Base-by-base conservation (phyloP, 108 stramenopile species). In the Nitzschia inconspicua region DNA sequence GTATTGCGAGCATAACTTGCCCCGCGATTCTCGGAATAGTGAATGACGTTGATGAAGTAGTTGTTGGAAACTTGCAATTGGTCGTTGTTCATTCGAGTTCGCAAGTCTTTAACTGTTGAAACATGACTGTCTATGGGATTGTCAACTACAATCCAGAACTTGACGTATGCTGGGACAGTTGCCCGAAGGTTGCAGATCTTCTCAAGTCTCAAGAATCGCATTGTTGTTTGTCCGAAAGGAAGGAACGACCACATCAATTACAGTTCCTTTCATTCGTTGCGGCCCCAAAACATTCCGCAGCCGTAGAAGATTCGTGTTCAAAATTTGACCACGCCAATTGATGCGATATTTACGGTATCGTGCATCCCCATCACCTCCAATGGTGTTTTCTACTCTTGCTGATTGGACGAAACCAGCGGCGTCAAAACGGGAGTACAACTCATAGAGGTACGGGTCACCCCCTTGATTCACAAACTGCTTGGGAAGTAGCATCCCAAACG, bases 1-100 rank as follows among this genome's bases (percentile, higher is more conserved):
- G 41, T 39, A 37, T 83, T 84, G 6, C 86, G 57, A 4, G 83
- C 67, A 28, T 52, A 61, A 19, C 75, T 72, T 3, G 86, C 86
- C 7, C 86, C 86, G 7, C 56, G 35, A 62, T 84, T 88, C 10
- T 60, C 56, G 14, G 35, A 44, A 43, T 74, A 63, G 34, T 75
- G 63, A 26, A 73, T 29, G 20, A 82, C 72, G 43, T 66, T 75
- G 48, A 75, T 41, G 18, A 55, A 56, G 27, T 65, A 68, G 39
- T 73, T 77, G 23, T 46, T 25, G 13, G 65, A 64, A 11, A 60
- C 24, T 18, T 49, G 8, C 14, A 71, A 29, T 26, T 48, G 44
- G 18, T 44, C 44, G 4, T 16, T 29, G n/a, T 74, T 74, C 4
- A 51, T 16, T 51, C 40, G 30, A 6, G 24, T 34, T 3, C 65